Evolutionary conservation across 768 basidiomycete species (phyloP), one percentile per base, ranked within the genome.

Genomic region (Serendipita indica): DNA sequence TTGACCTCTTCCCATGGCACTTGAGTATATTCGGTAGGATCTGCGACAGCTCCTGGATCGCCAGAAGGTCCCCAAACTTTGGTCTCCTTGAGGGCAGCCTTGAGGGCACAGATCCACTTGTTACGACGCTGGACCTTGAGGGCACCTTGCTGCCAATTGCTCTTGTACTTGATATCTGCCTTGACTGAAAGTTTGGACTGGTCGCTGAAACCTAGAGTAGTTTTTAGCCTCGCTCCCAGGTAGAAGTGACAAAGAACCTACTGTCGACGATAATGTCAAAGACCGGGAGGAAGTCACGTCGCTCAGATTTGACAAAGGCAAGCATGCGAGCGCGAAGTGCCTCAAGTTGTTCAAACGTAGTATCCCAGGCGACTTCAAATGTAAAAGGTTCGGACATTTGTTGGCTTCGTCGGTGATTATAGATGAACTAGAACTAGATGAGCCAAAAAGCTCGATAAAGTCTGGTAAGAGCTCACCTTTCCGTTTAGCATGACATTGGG

Each of bases 91-190:
- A 89, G 72, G 49, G 79, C 76, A 43, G 77, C 67, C 70, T 92
- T 93, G 58, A 96, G 74, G 14, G 86, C 84, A 69, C 89, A 92
- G 39, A 92, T 78, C 89, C 89, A 93, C 70, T 89, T 93, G 74
- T 92, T 92, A 33, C 88, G 79, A 58, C 89, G 78, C 69, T 83
- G 82, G 1, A 83, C 83, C 75, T 81, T 86, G 6, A 87, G 71
- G 1, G 82, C 80, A 18, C 80, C 82, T 64, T 86, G 83, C 67
- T 92, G 89, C 72, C 80, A 82, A 67, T 91, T 92, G 63, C 81
- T 81, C 73, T 89, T 90, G 74, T 89, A 92, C 71, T 83, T 88
- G 72, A 93, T 92, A 66, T 86, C 82, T 39, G 84, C 84, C 60
- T 77, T 77, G 20, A 90, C 74, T 0, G 77, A 77, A 77, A 92